phyloP scores from a whole-genome alignment of 1,139 yeast species.

The Geotrichum klebahnii region DNA sequence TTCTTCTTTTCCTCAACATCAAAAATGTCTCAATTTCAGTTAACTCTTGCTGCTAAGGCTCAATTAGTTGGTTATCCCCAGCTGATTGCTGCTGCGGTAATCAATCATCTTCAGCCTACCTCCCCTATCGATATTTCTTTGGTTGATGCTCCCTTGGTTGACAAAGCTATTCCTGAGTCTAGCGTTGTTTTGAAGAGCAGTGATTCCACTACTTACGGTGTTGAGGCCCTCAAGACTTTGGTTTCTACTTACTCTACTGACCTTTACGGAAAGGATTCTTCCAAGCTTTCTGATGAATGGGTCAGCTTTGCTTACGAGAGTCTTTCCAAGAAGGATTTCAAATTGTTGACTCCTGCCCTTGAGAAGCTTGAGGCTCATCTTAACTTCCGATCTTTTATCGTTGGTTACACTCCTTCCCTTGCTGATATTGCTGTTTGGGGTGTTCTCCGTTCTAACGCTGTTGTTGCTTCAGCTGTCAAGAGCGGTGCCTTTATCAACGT shows the following conservation, averaged over 20 bases:
- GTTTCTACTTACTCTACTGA: conserved; percentile 42
- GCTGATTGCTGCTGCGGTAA: conserved; percentile 69
- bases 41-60: conserved; percentile 77
- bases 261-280: conserved; percentile 32
- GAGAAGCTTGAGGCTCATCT: conserved; percentile 78
- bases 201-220: conserved; percentile 46
- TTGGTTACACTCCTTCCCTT: conserved; percentile 60
- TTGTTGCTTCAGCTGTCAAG: conserved; percentile 86
- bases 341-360: conserved; percentile 70
- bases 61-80: conserved; percentile 76
- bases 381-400: conserved; percentile 75
- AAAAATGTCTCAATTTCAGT: conserved; percentile 19
- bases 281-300: conserved; percentile 49
- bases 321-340: conserved; percentile 79
- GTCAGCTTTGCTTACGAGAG: conserved; percentile 62
- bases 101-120: conserved; percentile 52
- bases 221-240: conserved; percentile 46
- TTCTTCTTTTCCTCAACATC: conserved; percentile 3
- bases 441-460: conserved; percentile 83
- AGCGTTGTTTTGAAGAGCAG: conserved; percentile 47
- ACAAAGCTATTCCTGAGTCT: conserved; percentile 37
- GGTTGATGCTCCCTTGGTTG: conserved; percentile 42
- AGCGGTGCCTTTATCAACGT: conserved; percentile 78
- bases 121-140: conserved; percentile 57
- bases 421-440: conserved; percentile 95